Evolutionary conservation across 139 green algal species (phyloP).

Genomic region (Zygnema cylindricum): DNA sequence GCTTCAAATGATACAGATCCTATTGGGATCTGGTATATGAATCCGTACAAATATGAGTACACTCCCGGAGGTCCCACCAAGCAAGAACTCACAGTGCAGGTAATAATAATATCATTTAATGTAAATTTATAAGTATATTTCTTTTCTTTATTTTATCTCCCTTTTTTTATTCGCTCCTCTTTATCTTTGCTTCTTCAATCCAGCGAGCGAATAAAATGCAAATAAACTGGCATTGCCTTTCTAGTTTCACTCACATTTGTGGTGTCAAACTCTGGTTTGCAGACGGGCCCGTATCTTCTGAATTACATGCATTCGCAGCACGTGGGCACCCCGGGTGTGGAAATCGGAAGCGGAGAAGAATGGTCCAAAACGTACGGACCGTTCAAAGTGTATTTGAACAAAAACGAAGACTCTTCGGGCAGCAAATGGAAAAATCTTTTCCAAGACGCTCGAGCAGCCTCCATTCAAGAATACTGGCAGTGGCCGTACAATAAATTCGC

Average conservation of each 20-base stretch:
- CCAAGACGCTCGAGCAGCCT: not conserved
- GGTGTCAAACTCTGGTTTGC: not conserved
- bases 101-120: not conserved
- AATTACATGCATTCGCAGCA: constrained; percentile 48
- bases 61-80: not conserved
- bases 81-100: constrained; percentile 54
- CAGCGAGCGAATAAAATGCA: too few species aligned
- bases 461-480: constrained; percentile 19
- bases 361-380: constrained; percentile 41
- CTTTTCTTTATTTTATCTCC: not conserved
- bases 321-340: constrained; percentile 20
- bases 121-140: not conserved
- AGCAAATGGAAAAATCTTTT: not conserved
- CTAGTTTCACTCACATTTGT: not conserved
- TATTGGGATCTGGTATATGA: constrained; percentile 30
- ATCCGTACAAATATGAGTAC: constrained; percentile 41
- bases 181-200: not conserved
- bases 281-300: constrained; percentile 36
- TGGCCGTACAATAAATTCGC: constrained; percentile 27
- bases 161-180: not conserved
- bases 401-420: not conserved
- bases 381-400: constrained; percentile 38
- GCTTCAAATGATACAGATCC: constrained; percentile 16
- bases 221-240: not conserved
- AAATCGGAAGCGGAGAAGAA: not conserved